Evolutionary conservation across 805 yeast species (phyloP).

Genomic region (Candida pseudoglaebosa): DNA sequence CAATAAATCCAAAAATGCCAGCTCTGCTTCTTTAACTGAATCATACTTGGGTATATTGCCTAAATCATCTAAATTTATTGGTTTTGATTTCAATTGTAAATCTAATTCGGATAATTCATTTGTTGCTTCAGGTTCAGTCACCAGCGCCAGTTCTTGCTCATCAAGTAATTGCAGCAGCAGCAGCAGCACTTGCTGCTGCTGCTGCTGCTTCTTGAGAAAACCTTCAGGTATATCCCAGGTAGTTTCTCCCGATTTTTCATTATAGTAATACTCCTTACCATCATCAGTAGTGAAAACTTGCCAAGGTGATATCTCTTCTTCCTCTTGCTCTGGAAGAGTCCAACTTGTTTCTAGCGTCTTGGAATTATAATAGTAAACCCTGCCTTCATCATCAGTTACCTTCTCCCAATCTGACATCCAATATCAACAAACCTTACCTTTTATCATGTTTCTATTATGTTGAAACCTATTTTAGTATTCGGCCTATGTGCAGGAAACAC

Average conservation of each 20-base stretch:
- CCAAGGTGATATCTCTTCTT: slow-evolving; percentile 20
- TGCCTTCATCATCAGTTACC: slow-evolving; percentile 59
- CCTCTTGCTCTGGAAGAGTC: slow-evolving; percentile 71
- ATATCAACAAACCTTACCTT: neutral
- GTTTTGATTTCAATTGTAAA: slow-evolving; percentile 17
- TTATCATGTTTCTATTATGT: too few relatives aligned
- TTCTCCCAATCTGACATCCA: slow-evolving; percentile 54
- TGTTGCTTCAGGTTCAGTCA: slow-evolving; percentile 7
- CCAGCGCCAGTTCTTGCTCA: neutral
- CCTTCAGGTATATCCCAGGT: slow-evolving; percentile 78
- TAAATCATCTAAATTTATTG: slow-evolving; percentile 19
- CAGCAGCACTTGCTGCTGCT: slow-evolving; percentile 3
- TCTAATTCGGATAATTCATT: slow-evolving; percentile 18
- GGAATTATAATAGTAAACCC: slow-evolving; percentile 66
- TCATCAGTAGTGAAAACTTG: slow-evolving; percentile 51
- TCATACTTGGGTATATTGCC: slow-evolving; percentile 18
- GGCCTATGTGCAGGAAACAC: too few relatives aligned
- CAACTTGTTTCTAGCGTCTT: slow-evolving; percentile 69
- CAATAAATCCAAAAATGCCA: slow-evolving; percentile 50
- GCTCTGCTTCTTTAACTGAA: slow-evolving; percentile 33
- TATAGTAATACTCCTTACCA: slow-evolving; percentile 65
- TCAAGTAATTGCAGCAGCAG: neutral
- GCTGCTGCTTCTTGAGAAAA: slow-evolving; percentile 16
- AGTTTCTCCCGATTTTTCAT: slow-evolving; percentile 58
- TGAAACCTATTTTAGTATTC: too few relatives aligned